phyloP scores from a whole-genome alignment of 148 eudicot genomes.

The Chenopodium berlandieri region DNA sequence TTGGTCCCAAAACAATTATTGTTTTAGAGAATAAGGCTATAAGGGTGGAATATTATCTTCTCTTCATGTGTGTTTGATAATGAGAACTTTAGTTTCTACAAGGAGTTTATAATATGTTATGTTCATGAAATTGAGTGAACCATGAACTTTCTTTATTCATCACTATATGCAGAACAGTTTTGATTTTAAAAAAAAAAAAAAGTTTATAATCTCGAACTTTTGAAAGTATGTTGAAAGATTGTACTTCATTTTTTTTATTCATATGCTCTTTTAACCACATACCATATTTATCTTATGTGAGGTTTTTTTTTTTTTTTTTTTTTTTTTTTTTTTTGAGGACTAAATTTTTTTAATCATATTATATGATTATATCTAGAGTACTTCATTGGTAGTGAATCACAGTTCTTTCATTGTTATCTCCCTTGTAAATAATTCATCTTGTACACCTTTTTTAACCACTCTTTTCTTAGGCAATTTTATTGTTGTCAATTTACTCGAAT shows the following conservation, averaged over 20 bases:
- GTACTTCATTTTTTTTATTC: not conserved
- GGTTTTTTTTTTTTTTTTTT: too few species aligned
- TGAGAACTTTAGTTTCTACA: not conserved
- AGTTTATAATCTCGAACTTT: too few species aligned
- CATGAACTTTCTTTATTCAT: not conserved
- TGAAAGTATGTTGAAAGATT: not conserved
- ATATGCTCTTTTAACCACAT: not conserved
- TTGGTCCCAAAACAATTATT: not conserved
- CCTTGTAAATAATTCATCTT: not conserved
- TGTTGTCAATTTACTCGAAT: not conserved
- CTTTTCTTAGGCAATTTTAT: not conserved
- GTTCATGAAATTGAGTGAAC: not conserved
- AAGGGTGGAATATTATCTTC: not conserved
- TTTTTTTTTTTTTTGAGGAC: too few species aligned
- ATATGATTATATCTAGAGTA: not conserved
- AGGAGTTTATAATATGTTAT: not conserved
- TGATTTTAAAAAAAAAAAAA: too few species aligned
- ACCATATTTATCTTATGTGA: too few species aligned
- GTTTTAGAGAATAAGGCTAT: not conserved
- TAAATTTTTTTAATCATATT: not conserved
- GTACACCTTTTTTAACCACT: not conserved
- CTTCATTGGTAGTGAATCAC: too few species aligned
- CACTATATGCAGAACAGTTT: too few species aligned
- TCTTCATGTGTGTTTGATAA: slow-evolving; percentile 5
- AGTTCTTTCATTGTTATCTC: not conserved